Percentiles rank a stretch among this genome's conserved stretches.
These are phyloP conservation scores for Persicaria maculosa DNA, from an alignment of 148 eudicot species.

Conservation along the genomic window DNA sequence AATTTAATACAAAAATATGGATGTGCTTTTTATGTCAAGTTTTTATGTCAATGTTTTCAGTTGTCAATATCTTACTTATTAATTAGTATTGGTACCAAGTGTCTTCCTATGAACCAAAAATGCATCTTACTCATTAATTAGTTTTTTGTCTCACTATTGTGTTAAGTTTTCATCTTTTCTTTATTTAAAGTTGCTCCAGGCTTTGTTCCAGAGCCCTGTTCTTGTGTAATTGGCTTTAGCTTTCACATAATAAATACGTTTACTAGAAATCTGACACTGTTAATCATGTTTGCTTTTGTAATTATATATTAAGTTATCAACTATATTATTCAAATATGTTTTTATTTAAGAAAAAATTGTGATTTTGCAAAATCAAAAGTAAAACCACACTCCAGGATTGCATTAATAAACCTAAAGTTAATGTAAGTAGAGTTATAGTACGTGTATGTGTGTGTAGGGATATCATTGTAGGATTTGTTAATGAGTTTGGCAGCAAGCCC, in stretches of 20 bases:
- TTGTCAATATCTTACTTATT: no score
- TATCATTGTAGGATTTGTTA: background rate
- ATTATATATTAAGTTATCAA: background rate
- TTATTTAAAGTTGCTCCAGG: background rate
- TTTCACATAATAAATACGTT: background rate
- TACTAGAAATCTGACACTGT: background rate
- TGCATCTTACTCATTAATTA: no score
- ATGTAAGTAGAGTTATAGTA: background rate
- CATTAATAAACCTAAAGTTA: background rate
- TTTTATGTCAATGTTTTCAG: no score
- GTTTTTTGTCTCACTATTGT: background rate
- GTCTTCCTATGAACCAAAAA: no score
- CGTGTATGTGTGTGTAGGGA: background rate
- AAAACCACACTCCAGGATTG: background rate
- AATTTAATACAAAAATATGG: no score
- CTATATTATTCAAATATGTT: background rate
- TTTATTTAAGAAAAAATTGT: background rate
- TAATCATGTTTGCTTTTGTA: background rate
- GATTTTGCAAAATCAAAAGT: background rate
- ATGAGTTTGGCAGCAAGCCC: background rate
- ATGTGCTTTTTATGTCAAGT: no score
- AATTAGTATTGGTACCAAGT: no score
- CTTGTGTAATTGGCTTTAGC: background rate
- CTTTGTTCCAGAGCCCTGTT: background rate
- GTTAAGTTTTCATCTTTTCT: background rate